Base-by-base conservation (phyloP, 768 basidiomycete species). In the Amanita polypyramis region DNA sequence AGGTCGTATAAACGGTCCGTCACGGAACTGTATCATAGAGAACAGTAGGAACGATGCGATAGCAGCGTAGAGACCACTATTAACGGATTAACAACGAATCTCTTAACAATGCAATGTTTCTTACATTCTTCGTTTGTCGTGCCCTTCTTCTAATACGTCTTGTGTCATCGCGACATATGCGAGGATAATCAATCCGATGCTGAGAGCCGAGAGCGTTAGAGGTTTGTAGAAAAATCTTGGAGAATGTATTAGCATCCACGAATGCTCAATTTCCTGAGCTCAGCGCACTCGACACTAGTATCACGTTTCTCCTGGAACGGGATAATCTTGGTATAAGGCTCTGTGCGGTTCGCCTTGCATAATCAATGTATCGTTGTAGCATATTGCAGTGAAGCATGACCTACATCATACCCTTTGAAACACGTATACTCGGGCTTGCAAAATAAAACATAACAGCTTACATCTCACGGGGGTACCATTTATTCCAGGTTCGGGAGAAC, bases 141-240 rank as follows among this genome's bases (percentile, higher is more conserved):
- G 64, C 0, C 89, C 89, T 67, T 92, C 89, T 56, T 81, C 79
- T 33, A 92, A 65, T n/a, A 92, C 79, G 59, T 89, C 86, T 54
- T 86, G 79, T 4, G 88, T 80, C 59, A 77, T 91, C 9, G 87
- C 89, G 37, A 89, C 72, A 66, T 92, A 91, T 0, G 85, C 85
- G 48, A 92, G 68, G 4, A 80, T 67, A 29, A 79, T 66, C 49
- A 92, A 67, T 8, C 80, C 85, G 37, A 73, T 60, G 2, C 82
- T 70, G 30, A 91, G 75, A 21, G 83, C 79, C 9, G 86, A 81
- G 45, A 92, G 68, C 0, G 89, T 92, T 30, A 87, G 67, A 2
- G 88, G 89, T 50, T 83, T 87, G 68, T 85, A 92, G 62, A 92
- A 86, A 67, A 91, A 92, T 56, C 87, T 90, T 43, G n/a, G 33